Conservation (phyloP, 2,329 filamentous ascomycete genomes). For the Diplocarpon rosae region DNA sequence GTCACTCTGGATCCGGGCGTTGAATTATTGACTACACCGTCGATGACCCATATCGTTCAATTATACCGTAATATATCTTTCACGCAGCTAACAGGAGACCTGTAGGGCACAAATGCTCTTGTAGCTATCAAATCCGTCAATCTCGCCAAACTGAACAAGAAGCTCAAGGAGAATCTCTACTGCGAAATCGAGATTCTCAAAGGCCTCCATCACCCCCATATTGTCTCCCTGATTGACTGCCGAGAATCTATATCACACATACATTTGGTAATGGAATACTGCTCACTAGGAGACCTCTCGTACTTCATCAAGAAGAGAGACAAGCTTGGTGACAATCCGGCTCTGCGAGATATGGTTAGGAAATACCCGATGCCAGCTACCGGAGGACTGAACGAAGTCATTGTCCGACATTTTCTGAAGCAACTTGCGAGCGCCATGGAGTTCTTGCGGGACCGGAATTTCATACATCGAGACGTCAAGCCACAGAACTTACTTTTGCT, state of each 20-base stretch:
- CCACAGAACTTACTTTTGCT: conserved; percentile 90
- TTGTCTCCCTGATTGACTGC: conserved; percentile 92
- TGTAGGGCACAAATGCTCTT: conserved; percentile 63
- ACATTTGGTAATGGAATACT: conserved; percentile 98
- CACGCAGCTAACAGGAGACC: neutral
- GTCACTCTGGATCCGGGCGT: neutral
- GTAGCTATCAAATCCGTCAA: conserved; percentile 98
- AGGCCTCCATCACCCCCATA: conserved; percentile 87
- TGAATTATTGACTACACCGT: neutral
- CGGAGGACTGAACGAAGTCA: conserved; percentile 90
- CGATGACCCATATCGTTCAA: neutral
- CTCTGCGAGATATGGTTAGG: conserved; percentile 79
- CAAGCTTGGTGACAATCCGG: conserved; percentile 65
- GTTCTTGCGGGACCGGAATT: conserved; percentile 74
- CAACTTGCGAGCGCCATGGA: conserved; percentile 86
- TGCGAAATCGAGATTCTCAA: conserved; percentile 94
- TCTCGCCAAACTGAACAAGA: conserved; percentile 80
- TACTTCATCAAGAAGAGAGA: conserved; percentile 93
- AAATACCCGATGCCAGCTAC: conserved; percentile 80
- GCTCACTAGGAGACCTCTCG: conserved; percentile 86
- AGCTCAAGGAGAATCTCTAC: conserved; percentile 91
- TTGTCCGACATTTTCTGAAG: conserved; percentile 91
- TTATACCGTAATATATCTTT: no score
- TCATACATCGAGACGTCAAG: conserved; percentile 95
- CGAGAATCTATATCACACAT: conserved; percentile 79